These are phyloP conservation scores for Globisporangium acanthophoron DNA, from an alignment of 352 stramenopile species.

Conservation along the genomic window DNA sequence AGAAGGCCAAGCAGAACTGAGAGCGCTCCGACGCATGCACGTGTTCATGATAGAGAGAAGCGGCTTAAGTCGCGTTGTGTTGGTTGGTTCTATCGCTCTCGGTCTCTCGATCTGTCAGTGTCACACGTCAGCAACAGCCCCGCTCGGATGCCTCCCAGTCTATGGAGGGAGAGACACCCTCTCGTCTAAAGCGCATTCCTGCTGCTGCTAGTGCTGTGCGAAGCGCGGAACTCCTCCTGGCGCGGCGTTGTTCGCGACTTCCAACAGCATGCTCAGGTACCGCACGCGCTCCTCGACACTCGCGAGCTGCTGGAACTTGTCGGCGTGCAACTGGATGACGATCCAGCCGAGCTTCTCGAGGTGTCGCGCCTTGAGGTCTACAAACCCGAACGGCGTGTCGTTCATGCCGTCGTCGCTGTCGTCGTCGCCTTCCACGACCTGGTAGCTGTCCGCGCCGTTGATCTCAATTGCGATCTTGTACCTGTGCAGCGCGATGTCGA, in stretches of 20 bases:
- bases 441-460: conserved; percentile 48
- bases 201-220: conserved; percentile 3
- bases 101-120: too few relatives aligned
- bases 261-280: conserved; percentile 63
- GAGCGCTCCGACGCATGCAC: neutral
- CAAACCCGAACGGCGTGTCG: conserved; percentile 41
- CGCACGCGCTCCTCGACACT: conserved; percentile 42
- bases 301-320: conserved; percentile 46
- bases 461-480: conserved; percentile 67
- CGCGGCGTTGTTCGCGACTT: conserved; percentile 42
- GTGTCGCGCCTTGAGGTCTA: conserved; percentile 63
- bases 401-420: conserved; percentile 11
- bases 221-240: neutral
- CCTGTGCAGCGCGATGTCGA: conserved; percentile 44
- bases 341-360: conserved; percentile 60
- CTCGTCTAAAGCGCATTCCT: neutral
- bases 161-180: neutral
- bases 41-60: neutral
- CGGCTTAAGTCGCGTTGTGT: neutral
- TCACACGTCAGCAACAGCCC: too few relatives aligned
- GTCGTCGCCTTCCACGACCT: conserved; percentile 29
- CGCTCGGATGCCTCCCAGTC: neutral
- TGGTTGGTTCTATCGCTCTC: neutral
- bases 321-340: conserved; percentile 53
- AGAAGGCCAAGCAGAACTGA: conserved; percentile 26